A percentile compares a stretch with the other conserved stretches of the same genome.
Conservation (phyloP, 1,139 yeast genomes). For the Meyerozyma carpophila region DNA sequence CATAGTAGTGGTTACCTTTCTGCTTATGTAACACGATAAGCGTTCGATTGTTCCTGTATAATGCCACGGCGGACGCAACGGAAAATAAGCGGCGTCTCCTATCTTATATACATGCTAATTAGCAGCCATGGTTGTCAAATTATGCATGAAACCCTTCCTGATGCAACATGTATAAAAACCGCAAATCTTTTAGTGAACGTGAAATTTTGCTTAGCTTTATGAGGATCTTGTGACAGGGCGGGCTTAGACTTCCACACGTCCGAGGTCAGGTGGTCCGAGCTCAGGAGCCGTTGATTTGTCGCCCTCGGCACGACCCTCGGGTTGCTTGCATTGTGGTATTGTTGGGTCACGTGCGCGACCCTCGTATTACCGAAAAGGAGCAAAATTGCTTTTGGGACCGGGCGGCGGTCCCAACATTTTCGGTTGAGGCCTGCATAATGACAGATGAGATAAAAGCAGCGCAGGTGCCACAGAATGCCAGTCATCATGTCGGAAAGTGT, state of each 20-base stretch:
- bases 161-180: too few relatives aligned
- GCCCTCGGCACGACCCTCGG: not conserved
- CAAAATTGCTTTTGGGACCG: slow-evolving; percentile 7
- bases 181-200: too few relatives aligned
- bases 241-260: too few relatives aligned
- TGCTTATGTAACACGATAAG: not conserved
- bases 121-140: too few relatives aligned
- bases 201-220: too few relatives aligned
- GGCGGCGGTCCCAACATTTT: not conserved
- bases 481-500: slow-evolving; percentile 15
- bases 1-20: not conserved
- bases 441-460: not conserved
- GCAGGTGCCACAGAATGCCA: not conserved
- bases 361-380: slow-evolving; percentile 11
- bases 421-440: slow-evolving; percentile 1
- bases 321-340: not conserved
- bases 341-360: not conserved
- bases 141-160: too few relatives aligned
- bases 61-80: too few relatives aligned
- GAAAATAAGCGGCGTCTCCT: too few relatives aligned
- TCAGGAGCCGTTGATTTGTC: not conserved
- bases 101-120: too few relatives aligned
- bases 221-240: too few relatives aligned
- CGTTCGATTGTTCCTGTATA: too few relatives aligned
- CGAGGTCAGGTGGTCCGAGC: too few relatives aligned